Conservation (phyloP, 495 filamentous ascomycete species). For the Thermothielavioides terrestris region DNA sequence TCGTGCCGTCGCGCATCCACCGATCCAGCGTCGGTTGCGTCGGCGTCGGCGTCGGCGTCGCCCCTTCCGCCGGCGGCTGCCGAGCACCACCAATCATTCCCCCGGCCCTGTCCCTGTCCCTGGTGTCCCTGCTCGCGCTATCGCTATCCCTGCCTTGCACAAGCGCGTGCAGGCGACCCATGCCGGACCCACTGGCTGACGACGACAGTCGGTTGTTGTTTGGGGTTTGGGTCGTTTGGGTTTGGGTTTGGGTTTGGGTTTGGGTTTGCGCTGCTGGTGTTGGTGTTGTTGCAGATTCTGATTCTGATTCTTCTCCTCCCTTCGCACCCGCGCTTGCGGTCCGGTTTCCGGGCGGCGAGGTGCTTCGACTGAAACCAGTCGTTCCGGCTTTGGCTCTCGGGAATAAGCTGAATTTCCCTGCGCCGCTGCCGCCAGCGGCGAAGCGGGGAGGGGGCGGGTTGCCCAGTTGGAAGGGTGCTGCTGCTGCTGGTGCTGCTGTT, state of each 20-base stretch:
- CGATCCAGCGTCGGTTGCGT: conserved; percentile 17
- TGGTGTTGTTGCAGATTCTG: not conserved
- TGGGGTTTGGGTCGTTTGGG: too few species aligned
- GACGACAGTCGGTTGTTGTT: not conserved
- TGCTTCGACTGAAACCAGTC: not conserved
- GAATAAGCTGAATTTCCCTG: conserved; percentile 22
- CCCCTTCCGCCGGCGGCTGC: too few species aligned
- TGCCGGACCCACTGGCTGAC: not conserved
- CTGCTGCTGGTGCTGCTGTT: not conserved
- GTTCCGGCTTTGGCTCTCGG: conserved; percentile 8
- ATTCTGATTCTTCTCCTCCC: too few species aligned
- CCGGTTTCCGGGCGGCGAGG: too few species aligned
- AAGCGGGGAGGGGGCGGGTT: conserved; percentile 11
- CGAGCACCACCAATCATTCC: not conserved
- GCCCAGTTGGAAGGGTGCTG: conserved; percentile 13
- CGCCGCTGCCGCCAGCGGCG: not conserved
- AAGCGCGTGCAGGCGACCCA: not conserved
- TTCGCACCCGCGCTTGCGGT: too few species aligned
- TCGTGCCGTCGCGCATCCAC: conserved; percentile 19
- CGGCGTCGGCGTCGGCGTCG: too few species aligned
- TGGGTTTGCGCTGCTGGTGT: not conserved
- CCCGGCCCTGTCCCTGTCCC: not conserved
- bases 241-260: not conserved
- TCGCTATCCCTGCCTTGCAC: not conserved
- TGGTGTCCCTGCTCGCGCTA: not conserved